Percentiles rank a stretch among this genome's conserved stretches.
Conservation (phyloP, 2,329 filamentous ascomycete species). For the Aspergillus brunneoviolaceus region DNA sequence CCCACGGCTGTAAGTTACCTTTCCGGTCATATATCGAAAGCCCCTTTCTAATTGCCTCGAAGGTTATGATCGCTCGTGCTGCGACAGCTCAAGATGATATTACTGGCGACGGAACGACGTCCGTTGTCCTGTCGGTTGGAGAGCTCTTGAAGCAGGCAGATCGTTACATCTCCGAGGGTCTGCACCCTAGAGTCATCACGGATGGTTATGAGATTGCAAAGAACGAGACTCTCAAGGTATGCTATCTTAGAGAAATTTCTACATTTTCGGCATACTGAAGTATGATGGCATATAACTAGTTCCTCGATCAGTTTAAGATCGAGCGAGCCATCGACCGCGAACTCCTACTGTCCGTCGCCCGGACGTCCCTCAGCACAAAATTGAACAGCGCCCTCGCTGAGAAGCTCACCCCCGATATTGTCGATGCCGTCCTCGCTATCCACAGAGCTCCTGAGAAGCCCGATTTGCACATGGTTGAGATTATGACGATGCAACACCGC, state of each 20-base stretch:
- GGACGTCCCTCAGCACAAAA: constrained; percentile 93
- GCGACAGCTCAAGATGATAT: constrained; percentile 98
- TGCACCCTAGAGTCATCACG: constrained; percentile 94
- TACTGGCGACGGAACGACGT: constrained; percentile 95
- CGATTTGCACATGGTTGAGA: constrained; percentile 98
- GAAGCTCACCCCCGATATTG: constrained; percentile 90
- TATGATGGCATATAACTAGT: constrained; percentile 52
- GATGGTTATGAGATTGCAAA: constrained; percentile 98
- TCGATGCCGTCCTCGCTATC: constrained; percentile 93
- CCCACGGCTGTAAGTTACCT: constrained; percentile 73
- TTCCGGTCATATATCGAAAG: constrained; percentile 7
- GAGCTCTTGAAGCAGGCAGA: constrained; percentile 98
- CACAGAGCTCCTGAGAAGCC: constrained; percentile 87
- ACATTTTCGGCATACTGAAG: constrained; percentile 6
- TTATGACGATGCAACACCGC: constrained; percentile 99
- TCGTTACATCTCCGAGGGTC: constrained; percentile 91
- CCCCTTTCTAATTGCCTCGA: constrained; percentile 22
- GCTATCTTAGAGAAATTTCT: background rate
- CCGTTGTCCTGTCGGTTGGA: constrained; percentile 89
- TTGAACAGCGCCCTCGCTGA: constrained; percentile 85
- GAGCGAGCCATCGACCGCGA: constrained; percentile 86
- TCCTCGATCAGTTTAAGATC: constrained; percentile 92
- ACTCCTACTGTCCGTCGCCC: constrained; percentile 85
- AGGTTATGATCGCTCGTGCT: constrained; percentile 71
- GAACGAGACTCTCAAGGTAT: constrained; percentile 80